Percentiles rank a stretch among this genome's conserved stretches.
Evolutionary conservation across 768 basidiomycete genomes (phyloP).

Genomic region (Rhodotorula diobovata): DNA sequence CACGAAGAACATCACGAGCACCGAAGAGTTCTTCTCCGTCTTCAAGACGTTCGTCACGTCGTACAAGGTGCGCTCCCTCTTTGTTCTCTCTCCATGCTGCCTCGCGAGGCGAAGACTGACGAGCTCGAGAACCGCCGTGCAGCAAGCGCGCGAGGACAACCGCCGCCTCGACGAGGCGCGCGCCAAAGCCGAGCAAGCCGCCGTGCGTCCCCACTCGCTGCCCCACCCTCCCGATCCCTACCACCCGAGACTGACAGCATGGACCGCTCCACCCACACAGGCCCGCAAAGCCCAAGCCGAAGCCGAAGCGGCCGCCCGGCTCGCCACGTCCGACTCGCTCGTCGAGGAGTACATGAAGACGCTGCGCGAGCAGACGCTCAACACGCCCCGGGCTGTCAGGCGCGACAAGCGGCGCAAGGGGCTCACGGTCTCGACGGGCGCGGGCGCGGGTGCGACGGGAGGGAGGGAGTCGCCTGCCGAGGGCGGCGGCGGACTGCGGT

Average conservation of each 20-base stretch:
- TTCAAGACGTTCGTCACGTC: conserved; percentile 97
- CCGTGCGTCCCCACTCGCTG: background rate
- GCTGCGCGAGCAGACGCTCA: conserved; percentile 28
- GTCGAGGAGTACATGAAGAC: conserved; percentile 34
- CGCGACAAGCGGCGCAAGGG: conserved; percentile 14
- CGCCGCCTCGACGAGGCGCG: conserved; percentile 14
- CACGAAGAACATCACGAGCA: conserved; percentile 50
- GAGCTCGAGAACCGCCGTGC: background rate
- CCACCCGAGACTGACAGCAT: background rate
- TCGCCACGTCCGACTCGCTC: conserved; percentile 22
- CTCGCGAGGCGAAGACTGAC: background rate
- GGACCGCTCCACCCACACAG: background rate
- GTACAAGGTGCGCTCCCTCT: conserved; percentile 53
- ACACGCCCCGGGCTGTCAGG: conserved; percentile 8
- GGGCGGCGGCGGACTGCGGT: background rate
- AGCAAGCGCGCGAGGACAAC: conserved; percentile 32
- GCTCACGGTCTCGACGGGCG: background rate
- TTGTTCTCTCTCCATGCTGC: background rate
- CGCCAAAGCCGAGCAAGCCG: conserved; percentile 8
- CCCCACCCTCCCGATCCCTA: accelerated
- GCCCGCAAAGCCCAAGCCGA: conserved; percentile 33
- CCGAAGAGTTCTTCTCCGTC: conserved; percentile 88
- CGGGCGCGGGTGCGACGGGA: too few species aligned
- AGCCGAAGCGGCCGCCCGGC: conserved; percentile 9
- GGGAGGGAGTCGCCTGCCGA: too few species aligned